Evolutionary conservation across 164 flowering plant species (phyloP).

Genomic region (Nymphaea thermarum): DNA sequence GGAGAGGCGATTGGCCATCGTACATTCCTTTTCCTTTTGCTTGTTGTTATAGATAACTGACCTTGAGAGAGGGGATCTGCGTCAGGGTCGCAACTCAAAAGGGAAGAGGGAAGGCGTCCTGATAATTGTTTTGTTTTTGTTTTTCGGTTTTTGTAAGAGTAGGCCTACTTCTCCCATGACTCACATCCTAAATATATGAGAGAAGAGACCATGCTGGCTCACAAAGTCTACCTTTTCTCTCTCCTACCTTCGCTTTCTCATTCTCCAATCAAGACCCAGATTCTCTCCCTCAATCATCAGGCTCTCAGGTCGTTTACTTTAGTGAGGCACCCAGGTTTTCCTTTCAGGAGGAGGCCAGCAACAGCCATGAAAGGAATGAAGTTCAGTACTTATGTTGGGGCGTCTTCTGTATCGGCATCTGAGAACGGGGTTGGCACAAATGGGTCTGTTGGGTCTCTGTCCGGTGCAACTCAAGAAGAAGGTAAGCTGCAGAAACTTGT

Average conservation of each 20-base stretch:
- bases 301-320: background rate
- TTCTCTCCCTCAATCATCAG: constrained; percentile 3
- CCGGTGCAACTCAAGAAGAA: constrained; percentile 27
- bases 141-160: background rate
- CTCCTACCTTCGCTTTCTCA: constrained; percentile 14
- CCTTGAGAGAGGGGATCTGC: background rate
- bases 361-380: background rate
- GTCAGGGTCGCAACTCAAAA: background rate
- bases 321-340: background rate
- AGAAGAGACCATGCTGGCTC: constrained; percentile 28
- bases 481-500: constrained; percentile 17
- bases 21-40: background rate
- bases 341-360: background rate
- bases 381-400: constrained; percentile 9
- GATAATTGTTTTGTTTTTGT: background rate
- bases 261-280: constrained; percentile 6
- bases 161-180: background rate
- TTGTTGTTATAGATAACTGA: background rate
- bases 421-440: constrained; percentile 31
- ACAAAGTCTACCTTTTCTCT: constrained; percentile 41
- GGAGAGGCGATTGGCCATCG: background rate
- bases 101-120: background rate
- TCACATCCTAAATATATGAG: background rate
- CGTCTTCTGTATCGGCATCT: constrained; percentile 9
- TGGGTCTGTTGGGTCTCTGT: constrained; percentile 17